A percentile compares a stretch with the other conserved stretches of the same genome.
Conservation (phyloP, 2,329 filamentous ascomycete species). For the Sporothrix curviconia region DNA sequence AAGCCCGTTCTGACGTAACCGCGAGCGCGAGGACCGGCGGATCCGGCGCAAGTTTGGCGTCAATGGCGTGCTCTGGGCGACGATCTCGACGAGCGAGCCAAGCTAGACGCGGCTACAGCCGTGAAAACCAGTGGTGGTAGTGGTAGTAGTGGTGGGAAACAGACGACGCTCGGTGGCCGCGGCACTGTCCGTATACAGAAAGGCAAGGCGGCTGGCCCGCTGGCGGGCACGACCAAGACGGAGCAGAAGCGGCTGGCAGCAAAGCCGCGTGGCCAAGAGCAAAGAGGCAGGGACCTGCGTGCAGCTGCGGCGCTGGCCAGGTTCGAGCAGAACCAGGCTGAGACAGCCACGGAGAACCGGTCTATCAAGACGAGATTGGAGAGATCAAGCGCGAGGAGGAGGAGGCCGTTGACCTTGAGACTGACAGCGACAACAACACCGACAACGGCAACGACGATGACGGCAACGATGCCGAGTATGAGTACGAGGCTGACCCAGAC, state of each 20-base stretch:
- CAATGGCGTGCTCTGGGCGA: slow-evolving; percentile 63
- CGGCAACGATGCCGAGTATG: slow-evolving; percentile 42
- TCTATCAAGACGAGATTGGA: slow-evolving; percentile 28
- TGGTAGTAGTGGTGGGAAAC: not conserved
- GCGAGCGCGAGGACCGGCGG: slow-evolving; percentile 64
- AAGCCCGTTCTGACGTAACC: slow-evolving; percentile 55
- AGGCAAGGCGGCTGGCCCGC: slow-evolving; percentile 25
- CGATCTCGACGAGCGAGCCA: slow-evolving; percentile 58
- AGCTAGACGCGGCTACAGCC: slow-evolving; percentile 45
- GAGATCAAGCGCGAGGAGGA: slow-evolving; percentile 24
- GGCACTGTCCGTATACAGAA: not conserved
- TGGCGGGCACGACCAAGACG: slow-evolving; percentile 30
- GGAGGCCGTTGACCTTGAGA: slow-evolving; percentile 35
- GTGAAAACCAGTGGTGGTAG: not conserved
- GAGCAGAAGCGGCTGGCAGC: slow-evolving; percentile 45
- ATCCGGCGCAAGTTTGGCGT: slow-evolving; percentile 72
- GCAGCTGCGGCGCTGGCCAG: slow-evolving; percentile 71
- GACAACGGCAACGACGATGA: too few species aligned
- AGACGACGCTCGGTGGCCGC: slow-evolving; percentile 4
- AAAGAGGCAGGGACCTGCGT: slow-evolving; percentile 66
- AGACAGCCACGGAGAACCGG: slow-evolving; percentile 27
- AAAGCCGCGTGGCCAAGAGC: slow-evolving; percentile 67
- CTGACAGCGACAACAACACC: slow-evolving; percentile 44
- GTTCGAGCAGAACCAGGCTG: slow-evolving; percentile 54
- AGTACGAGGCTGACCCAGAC: slow-evolving; percentile 46